Base-by-base conservation (phyloP, 306 rosid species). In the Luffa acutangula region DNA sequence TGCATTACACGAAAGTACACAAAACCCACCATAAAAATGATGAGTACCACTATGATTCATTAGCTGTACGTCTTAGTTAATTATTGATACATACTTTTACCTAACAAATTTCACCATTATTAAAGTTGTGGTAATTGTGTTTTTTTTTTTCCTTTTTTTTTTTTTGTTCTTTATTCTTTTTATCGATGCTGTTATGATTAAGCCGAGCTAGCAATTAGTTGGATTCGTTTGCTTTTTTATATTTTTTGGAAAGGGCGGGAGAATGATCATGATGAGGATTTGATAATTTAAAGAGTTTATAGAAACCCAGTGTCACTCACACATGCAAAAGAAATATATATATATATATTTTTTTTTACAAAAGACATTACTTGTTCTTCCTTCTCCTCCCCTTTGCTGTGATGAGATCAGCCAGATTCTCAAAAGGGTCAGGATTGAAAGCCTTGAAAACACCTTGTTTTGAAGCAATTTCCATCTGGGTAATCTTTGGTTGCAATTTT, bases 401-500 rank as follows among this genome's bases (percentile, higher is more conserved):
- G 18, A 66, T 66, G 74, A 66, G 33, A 66, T 66, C 51, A 37
- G 33, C 14, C 74, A 66, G 66, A 66, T 66, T 14, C 59, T 49
- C 21, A 25, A 72, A 73, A 13, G 59, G 60, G 25, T 73, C 58
- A 46, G 77, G 25, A 46, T 48, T 72, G 17, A 70, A 70, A 67
- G 76, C 36, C 76, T 70, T 34, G 12, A 70, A 42, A 70, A 5
- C 34, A 43, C 37, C 12, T 11, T 21, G 17, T 31, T 72, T 72
- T 72, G n/a, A 72, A 72, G 43, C 41, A 73, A 73, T 46, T 48
- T 73, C 59, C 59, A 73, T 46, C 58, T 73, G 77, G 58, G 77
- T 72, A 72, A 72, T 48, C 77, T 72, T 46, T 72, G 58, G 77
- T 20, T 73, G 17, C 77, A 49, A 73, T 49, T 73, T 73, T 73